Base-by-base conservation (phyloP, 2,329 filamentous ascomycete genomes). In the Geosmithia putterillii region DNA sequence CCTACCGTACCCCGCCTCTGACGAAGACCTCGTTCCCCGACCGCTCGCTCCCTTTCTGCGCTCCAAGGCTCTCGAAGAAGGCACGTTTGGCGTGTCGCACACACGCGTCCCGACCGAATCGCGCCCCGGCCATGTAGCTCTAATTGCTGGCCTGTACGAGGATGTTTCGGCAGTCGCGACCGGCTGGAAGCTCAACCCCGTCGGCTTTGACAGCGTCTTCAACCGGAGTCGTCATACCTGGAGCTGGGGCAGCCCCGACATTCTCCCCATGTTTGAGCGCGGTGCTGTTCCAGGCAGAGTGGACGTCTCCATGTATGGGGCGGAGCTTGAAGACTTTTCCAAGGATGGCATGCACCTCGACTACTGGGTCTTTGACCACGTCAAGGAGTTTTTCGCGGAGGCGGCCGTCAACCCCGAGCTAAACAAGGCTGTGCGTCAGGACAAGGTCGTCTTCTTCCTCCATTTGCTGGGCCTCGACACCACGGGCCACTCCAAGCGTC, bases 171-270 rank as follows among this genome's bases (percentile, higher is more conserved):
- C 92, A 2, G 92, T 98, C 18, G 94, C 85, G 23, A 98, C 94
- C 1, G 92, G 92, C 15, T 98, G 92, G 92, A 96, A 98, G 65
- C 68, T 95, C 52, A 98, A 98, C 58, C 92, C 92, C 0, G 92
- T 98, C 56, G 85, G 96, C 58, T 98, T 98, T 56, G 92, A 98
- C 66, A 96, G 90, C 56, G 88, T 98, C 10, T 98, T 98, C 74
- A 98, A 98, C 60, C 79, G 86, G 48, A 96, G 90, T 58, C 74
- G 83, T 39, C 94, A 98, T 64, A 98, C 94, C 7, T 98, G 92
- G 92, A 95, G 89, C 61, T 98, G 92, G 92, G 92, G 92, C 2
- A 95, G 89, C 57, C 92, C 92, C 1, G 92, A 98, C 63, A 98
- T 98, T 54, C 65, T 98, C 51, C 86, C 86, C 44, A 98, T 98